Evolutionary conservation across 2,329 filamentous ascomycete species (phyloP).

Genomic region (Raffaelea ambrosiae): DNA sequence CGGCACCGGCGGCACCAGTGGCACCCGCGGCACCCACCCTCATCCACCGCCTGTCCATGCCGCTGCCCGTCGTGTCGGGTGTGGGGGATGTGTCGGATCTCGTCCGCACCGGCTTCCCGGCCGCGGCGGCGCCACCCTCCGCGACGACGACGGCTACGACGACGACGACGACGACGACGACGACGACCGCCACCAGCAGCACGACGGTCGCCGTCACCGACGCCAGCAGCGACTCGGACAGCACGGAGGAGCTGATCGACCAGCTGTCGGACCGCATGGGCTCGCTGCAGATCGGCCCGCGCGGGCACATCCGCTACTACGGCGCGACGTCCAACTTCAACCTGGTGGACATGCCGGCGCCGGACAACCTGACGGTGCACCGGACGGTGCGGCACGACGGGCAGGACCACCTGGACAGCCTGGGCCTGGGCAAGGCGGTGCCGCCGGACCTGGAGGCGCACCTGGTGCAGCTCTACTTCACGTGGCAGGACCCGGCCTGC

Average conservation of each 20-base stretch:
- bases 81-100: too few species aligned
- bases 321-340: constrained; percentile 35
- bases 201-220: too few species aligned
- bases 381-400: constrained; percentile 20
- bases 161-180: too few species aligned
- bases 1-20: constrained; percentile 12
- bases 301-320: constrained; percentile 33
- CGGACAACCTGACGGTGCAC: constrained; percentile 18
- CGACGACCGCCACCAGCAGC: neutral
- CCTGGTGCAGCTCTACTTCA: constrained; percentile 34
- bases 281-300: constrained; percentile 30
- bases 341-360: constrained; percentile 28
- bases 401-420: constrained; percentile 2
- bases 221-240: constrained; percentile 12
- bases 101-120: too few species aligned
- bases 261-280: constrained; percentile 33
- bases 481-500: constrained; percentile 37
- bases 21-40: too few species aligned
- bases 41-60: too few species aligned
- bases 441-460: constrained; percentile 32
- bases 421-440: constrained; percentile 29
- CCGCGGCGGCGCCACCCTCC: too few species aligned
- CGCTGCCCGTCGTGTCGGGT: too few species aligned
- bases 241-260: constrained; percentile 27
- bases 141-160: too few species aligned